Conservation (phyloP, 371 early-diverging fungal genomes). For the Lichtheimia corymbifera region DNA sequence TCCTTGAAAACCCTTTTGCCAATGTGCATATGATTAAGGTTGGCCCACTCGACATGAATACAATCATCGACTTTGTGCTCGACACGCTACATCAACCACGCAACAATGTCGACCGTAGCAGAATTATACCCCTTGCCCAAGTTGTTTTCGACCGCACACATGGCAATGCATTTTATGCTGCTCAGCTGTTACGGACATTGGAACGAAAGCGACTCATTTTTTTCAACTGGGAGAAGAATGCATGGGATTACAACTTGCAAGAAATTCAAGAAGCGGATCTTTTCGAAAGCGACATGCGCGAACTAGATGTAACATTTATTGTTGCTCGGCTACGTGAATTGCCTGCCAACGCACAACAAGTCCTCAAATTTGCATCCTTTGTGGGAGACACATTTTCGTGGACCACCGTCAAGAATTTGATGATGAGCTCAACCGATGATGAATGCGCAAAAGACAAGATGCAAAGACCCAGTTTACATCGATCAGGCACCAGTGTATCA, state of each 20-base stretch:
- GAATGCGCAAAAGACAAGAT: background rate
- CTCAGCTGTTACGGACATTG: slow-evolving; percentile 36
- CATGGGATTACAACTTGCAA: slow-evolving; percentile 42
- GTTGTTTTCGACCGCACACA: slow-evolving; percentile 34
- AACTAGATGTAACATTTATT: slow-evolving; percentile 37
- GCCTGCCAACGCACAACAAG: slow-evolving; percentile 32
- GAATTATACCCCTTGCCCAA: slow-evolving; percentile 35
- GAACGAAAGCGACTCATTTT: slow-evolving; percentile 47
- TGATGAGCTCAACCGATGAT: slow-evolving; percentile 36
- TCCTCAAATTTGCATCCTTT: slow-evolving; percentile 46
- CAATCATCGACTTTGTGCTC: slow-evolving; percentile 37
- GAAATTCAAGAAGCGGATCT: slow-evolving; percentile 28
- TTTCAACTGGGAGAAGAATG: slow-evolving; percentile 49
- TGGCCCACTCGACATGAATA: slow-evolving; percentile 33
- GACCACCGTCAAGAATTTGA: slow-evolving; percentile 40
- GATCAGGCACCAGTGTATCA: background rate
- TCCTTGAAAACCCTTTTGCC: slow-evolving; percentile 30
- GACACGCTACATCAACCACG: slow-evolving; percentile 36
- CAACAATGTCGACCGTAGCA: slow-evolving; percentile 20
- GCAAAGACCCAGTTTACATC: background rate
- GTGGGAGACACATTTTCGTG: slow-evolving; percentile 48
- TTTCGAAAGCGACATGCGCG: slow-evolving; percentile 19
- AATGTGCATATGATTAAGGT: slow-evolving; percentile 29
- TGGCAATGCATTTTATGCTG: slow-evolving; percentile 46
- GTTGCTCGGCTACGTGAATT: slow-evolving; percentile 35